Evolutionary conservation across 352 stramenopile genomes (phyloP), one percentile per base, ranked within the genome.

Genomic region (Pythium chondricola): DNA sequence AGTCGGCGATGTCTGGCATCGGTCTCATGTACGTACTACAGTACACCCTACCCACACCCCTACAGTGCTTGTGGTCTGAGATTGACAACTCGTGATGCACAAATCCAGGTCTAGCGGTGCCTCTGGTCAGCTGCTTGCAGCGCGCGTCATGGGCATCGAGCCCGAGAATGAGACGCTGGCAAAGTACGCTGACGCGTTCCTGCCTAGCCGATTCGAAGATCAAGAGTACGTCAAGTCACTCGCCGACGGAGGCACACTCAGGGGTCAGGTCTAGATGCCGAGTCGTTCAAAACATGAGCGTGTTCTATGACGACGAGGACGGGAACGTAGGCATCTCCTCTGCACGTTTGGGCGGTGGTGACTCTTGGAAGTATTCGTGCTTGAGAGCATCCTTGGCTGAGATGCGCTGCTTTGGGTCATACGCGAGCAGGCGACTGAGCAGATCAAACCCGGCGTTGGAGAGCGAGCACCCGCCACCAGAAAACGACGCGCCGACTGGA

Each of bases 281-380:
- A 33, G 13, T 13, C 29, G 29, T 33, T 13, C 29, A 20, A 6
- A n/a, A 36, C 10, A 13, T 30, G 35, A 37, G 20, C 9, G 25
- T 11, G 26, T 21, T 45, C 35, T 22, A 7, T 43, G 21, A 52
- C 16, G 39, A 61, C 8, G 45, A 66, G 7, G 56, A 77, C 6
- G 69, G 65, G 37, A 93, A 93, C 16, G 74, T 85, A 6, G 83
- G 80, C 83, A 93, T 93, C n/a, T 86, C 60, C 37, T 85, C 71
- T 47, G 84, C 65, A 5, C 59, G 54, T 33, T 85, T 88, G 3
- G 73, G 78, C 9, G 71, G 53, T 7, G 83, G 83, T 5, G 71
- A 70, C 44, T 93, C 82, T 18, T 57, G 56, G 33, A 95, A 95
- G 50, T 88, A 95, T 37, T 81, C 59, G 50, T 95, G 84, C n/a